These are phyloP conservation scores for Strigomonas galati DNA, from an alignment of 208 protist species.

Conservation along the genomic window DNA sequence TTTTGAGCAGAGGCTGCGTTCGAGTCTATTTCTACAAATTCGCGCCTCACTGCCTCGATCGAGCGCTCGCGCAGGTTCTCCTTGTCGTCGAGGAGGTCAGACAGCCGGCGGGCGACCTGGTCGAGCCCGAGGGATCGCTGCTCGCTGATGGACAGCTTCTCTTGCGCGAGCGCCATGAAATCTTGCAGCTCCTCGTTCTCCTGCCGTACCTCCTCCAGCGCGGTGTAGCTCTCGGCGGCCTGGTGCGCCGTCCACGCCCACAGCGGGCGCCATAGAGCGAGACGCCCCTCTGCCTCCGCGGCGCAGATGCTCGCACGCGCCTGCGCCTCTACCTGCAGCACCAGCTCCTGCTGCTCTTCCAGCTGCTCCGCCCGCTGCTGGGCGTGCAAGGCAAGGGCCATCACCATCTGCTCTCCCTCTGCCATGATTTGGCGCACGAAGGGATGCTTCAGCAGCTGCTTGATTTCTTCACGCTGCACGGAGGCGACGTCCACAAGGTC, in stretches of 20 bases:
- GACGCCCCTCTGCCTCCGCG: not conserved
- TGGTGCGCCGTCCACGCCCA: not conserved
- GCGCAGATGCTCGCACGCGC: not conserved
- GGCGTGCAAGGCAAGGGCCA: not conserved
- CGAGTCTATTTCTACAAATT: slow-evolving; percentile 1
- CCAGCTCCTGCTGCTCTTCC: not conserved
- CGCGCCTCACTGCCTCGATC: not conserved
- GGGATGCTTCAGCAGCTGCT: not conserved
- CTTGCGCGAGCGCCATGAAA: not conserved
- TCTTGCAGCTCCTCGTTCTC: slow-evolving; percentile 6
- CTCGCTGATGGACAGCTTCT: slow-evolving; percentile 3
- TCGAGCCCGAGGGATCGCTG: no score
- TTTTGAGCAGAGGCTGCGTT: not conserved
- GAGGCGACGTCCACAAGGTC: no score
- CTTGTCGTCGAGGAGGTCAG: not conserved
- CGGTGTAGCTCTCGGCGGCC: not conserved
- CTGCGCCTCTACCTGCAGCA: not conserved
- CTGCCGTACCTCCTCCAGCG: not conserved
- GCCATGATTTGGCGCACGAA: not conserved
- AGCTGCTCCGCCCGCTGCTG: not conserved
- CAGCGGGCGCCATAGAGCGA: not conserved
- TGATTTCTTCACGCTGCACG: not conserved
- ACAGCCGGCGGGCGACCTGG: slow-evolving; percentile 6
- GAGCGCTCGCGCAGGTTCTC: not conserved
- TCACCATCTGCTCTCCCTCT: not conserved